A percentile compares a stretch with the other conserved stretches of the same genome.
Evolutionary conservation across 805 yeast species (phyloP).

Genomic region (Cyberlindnera maritima): DNA sequence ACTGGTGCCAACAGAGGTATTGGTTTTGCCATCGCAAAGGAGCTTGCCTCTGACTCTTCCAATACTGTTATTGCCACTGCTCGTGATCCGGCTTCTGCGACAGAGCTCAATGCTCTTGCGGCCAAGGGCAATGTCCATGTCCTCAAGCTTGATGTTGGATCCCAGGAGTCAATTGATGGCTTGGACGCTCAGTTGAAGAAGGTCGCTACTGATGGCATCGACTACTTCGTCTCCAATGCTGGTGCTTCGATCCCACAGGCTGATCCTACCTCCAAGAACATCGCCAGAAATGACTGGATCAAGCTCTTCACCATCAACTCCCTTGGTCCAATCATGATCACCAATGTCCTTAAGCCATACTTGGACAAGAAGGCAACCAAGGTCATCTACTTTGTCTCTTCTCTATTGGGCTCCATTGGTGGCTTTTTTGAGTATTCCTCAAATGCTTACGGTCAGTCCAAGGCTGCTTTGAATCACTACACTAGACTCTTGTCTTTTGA

Average conservation of each 20-base stretch:
- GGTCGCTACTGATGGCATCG: conserved; percentile 24
- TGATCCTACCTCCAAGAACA: neutral
- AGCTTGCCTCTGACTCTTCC: neutral
- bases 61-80: conserved; percentile 12
- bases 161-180: conserved; percentile 17
- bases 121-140: conserved; percentile 22
- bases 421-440: conserved; percentile 7
- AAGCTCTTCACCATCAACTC: conserved; percentile 5
- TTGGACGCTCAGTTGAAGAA: conserved; percentile 14
- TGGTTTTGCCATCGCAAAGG: conserved; percentile 2
- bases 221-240: conserved; percentile 28
- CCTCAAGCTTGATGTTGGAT: conserved; percentile 23
- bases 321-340: conserved; percentile 9
- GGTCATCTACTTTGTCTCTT: conserved; percentile 29
- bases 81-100: conserved; percentile 12
- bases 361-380: conserved; percentile 19
- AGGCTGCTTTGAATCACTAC: conserved; percentile 36
- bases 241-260: conserved; percentile 15
- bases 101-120: conserved; percentile 10
- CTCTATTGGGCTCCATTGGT: conserved; percentile 27
- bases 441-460: conserved; percentile 34
- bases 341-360: conserved; percentile 13
- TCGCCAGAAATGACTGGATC: neutral
- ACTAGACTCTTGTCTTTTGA: conserved; percentile 29
- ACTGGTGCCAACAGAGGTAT: conserved; percentile 13